A percentile compares a stretch with the other conserved stretches of the same genome.
Evolutionary conservation across 495 filamentous ascomycete species (phyloP).

Genomic region (Aspergillus olivimuriae): DNA sequence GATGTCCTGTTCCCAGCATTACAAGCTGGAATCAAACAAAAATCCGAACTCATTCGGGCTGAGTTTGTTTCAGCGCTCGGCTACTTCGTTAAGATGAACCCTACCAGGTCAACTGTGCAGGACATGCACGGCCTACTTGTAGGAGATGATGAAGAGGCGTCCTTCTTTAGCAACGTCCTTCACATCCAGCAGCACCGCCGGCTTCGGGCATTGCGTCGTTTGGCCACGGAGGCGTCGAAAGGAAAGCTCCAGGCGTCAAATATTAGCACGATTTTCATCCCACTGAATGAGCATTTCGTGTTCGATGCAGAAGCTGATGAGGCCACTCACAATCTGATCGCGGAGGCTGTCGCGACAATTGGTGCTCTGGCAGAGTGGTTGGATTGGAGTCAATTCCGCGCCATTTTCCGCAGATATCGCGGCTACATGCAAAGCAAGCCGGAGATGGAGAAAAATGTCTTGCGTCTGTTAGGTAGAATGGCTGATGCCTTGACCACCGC

Average conservation of each 20-base stretch:
- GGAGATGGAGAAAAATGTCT: slow-evolving; percentile 77
- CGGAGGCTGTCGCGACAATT: slow-evolving; percentile 72
- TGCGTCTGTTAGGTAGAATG: slow-evolving; percentile 72
- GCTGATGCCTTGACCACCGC: slow-evolving; percentile 64
- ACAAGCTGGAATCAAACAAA: slow-evolving; percentile 63
- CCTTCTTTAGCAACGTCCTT: slow-evolving; percentile 87
- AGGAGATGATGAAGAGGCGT: slow-evolving; percentile 77
- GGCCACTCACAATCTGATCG: slow-evolving; percentile 74
- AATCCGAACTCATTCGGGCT: slow-evolving; percentile 74
- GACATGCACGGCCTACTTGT: slow-evolving; percentile 72
- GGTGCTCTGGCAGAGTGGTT: slow-evolving; percentile 65
- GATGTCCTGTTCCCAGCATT: slow-evolving; percentile 67
- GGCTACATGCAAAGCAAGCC: slow-evolving; percentile 73
- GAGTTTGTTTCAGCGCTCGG: slow-evolving; percentile 77
- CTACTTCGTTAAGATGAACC: slow-evolving; percentile 65
- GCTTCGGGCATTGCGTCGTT: slow-evolving; percentile 69
- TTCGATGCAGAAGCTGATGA: slow-evolving; percentile 72
- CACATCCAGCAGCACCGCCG: slow-evolving; percentile 88
- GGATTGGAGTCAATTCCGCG: slow-evolving; percentile 87
- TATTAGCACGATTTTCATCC: slow-evolving; percentile 80
- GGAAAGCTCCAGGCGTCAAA: slow-evolving; percentile 64
- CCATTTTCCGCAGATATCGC: slow-evolving; percentile 72
- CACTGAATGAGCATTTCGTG: slow-evolving; percentile 88
- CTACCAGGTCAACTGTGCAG: slow-evolving; percentile 57
- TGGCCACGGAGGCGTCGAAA: slow-evolving; percentile 58